Percentiles rank a stretch among this genome's conserved stretches.
Evolutionary conservation across 2,329 filamentous ascomycete species (phyloP).

Genomic region (Paracoccidioides lutzii): DNA sequence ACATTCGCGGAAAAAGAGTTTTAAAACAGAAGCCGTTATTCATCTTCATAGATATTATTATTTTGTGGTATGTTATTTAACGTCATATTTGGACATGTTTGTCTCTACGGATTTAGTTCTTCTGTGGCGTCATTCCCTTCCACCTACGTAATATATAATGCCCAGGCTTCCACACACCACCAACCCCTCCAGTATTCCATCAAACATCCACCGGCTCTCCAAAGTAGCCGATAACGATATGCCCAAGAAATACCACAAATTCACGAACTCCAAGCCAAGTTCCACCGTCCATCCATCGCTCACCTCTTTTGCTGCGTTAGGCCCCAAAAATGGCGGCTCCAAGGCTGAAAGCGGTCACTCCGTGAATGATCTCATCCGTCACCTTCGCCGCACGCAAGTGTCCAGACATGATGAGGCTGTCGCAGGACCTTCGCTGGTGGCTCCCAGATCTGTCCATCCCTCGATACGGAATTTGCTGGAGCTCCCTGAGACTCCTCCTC

Average conservation of each 20-base stretch:
- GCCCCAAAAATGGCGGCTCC: conserved; percentile 11
- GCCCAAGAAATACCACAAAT: conserved; percentile 36
- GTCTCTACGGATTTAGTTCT: not conserved
- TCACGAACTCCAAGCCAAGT: conserved; percentile 27
- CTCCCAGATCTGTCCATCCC: conserved; percentile 32
- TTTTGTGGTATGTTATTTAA: too few relatives aligned
- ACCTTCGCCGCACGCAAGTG: conserved; percentile 33
- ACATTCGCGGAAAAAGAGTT: too few relatives aligned
- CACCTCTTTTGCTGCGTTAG: conserved; percentile 13
- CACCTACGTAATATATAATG: not conserved
- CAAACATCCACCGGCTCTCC: not conserved
- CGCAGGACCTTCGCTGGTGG: conserved; percentile 11
- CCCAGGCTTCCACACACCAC: conserved; percentile 1
- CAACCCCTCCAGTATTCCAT: not conserved
- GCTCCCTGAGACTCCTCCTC: conserved; percentile 31
- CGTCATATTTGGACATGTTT: too few relatives aligned
- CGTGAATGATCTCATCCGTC: conserved; percentile 37
- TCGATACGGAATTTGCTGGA: conserved; percentile 33
- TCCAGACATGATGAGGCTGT: conserved; percentile 14
- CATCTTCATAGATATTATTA: too few relatives aligned
- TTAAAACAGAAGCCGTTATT: too few relatives aligned
- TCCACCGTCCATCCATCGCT: conserved; percentile 30
- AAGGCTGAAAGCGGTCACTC: conserved; percentile 19
- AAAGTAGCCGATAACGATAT: conserved; percentile 17
- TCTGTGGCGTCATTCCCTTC: not conserved